Base-by-base conservation (phyloP, 768 basidiomycete species). In the Clitopilus passeckerianus region DNA sequence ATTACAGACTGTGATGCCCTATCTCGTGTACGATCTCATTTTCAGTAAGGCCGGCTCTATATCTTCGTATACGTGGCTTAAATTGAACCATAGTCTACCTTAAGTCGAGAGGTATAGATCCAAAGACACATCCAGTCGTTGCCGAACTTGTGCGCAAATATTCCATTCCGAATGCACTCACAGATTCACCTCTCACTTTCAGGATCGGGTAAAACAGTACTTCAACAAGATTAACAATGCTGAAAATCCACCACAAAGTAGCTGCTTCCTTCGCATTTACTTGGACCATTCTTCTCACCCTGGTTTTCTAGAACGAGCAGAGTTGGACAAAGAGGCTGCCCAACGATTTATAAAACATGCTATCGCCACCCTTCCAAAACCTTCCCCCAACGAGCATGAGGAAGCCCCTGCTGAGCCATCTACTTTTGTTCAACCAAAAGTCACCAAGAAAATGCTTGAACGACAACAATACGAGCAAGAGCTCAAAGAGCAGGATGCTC, bases 301-400 rank as follows among this genome's bases (percentile, higher is more conserved):
- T 22, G 43, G 34, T 46, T 53, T 22, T 30, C 53, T 65, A 81
- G 81, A 74, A 60, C 72, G 73, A 53, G 67, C 70, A 33, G 75
- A 77, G n/a, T 71, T 94, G 60, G 92, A 95, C 80, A 90, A 89
- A 70, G 85, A 75, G 22, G 92, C 90, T 12, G 92, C 92, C 1
- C 75, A 76, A 46, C 85, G 93, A 30, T 95, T 95, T 72, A 94
- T 95, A 70, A 90, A 87, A 71, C 81, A 90, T 68, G 90, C 91
- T 27, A 91, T 93, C 44, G 74, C 87, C 87, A 87, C 70, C 83
- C 82, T 12, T 78, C 80, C 63, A 66, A 74, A 60, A 70, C 66
- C 35, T n/a, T 71, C 73, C 55, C 61, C 76, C 8, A 68, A 69
- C 5, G 72, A 78, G 53, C 74, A 72, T 6, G 72, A 78, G 53